Base-by-base conservation (phyloP, 352 stramenopile species). In the Bremia lactucae region DNA sequence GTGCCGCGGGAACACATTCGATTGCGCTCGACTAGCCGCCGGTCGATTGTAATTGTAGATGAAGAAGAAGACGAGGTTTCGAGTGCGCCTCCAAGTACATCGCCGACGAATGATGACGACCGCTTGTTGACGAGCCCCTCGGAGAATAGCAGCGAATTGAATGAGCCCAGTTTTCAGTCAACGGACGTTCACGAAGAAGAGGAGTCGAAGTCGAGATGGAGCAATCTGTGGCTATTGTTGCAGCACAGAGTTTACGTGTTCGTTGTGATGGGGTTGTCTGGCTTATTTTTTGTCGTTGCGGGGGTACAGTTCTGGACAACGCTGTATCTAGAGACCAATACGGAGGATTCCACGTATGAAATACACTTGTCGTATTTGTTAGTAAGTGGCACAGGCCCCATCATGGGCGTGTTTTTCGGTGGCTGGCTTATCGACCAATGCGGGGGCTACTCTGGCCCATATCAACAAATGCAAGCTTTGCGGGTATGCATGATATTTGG, bases 271-370 rank as follows among this genome's bases (percentile, higher is more conserved):
- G 78, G 69, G 0, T 59, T 91, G 21, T 91, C 78, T 11, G 71
- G 73, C 33, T 60, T 91, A 22, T 91, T 88, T 56, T 91, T 87
- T 46, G 76, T 87, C 22, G 78, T 91, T 15, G 68, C 78, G 0
- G 75, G 75, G 15, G 58, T 91, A 33, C 78, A 91, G 45, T 88
- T 87, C 53, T 91, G 78, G 78, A 87, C 78, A 6, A 91, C 78
- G 43, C 62, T 86, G 18, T 90, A 84, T 49, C 60, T 91, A 36
- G 77, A 76, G 41, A 89, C 76, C 16, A 88, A 88, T 54, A 87
- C 74, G 10, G 41, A 65, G 14, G 77, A 87, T 52, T 89, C 77
- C 21, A 56, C 82, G 21, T 85, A 86, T 62, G 48, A 74, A 37
- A 87, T 90, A 51, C 77, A 90, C 42, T 37, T 71, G 25, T 44